phyloP scores from a whole-genome alignment of 768 basidiomycete genomes.

The Trametes meyenii region DNA sequence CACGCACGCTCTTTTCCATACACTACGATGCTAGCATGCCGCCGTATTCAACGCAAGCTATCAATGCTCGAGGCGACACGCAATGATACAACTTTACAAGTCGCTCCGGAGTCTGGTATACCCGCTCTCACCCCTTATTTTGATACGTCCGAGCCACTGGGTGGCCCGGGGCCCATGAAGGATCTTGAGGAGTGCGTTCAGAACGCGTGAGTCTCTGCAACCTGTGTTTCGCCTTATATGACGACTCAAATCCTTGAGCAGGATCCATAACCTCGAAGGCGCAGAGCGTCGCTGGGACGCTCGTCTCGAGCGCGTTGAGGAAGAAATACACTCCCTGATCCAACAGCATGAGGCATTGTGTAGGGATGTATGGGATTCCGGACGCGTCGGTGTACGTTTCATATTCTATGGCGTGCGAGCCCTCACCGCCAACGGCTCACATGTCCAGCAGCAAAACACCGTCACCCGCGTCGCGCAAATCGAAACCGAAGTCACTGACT shows the following conservation, averaged over 20 bases:
- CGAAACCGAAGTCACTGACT: not conserved
- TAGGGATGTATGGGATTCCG: not conserved
- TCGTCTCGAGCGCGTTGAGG: not conserved
- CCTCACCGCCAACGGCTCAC: not conserved
- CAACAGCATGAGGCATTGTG: not conserved
- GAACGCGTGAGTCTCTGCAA: not conserved
- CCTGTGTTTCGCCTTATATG: not conserved
- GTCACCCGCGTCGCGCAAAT: not conserved
- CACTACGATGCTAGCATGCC: too few relatives aligned
- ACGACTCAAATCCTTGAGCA: not conserved
- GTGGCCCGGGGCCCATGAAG: too few relatives aligned
- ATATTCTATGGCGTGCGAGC: too few relatives aligned
- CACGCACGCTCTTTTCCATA: too few relatives aligned
- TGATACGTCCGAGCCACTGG: too few relatives aligned
- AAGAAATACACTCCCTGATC: not conserved
- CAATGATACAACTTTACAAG: too few relatives aligned
- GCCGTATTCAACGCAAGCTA: too few relatives aligned
- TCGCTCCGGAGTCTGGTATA: too few relatives aligned
- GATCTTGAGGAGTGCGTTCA: not conserved
- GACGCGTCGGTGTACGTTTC: not conserved
- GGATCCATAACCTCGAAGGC: not conserved
- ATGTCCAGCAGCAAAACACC: not conserved
- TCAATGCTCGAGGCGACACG: too few relatives aligned
- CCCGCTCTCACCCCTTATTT: too few relatives aligned
- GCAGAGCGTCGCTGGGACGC: not conserved